Base-by-base conservation (phyloP, 768 basidiomycete genomes). In the Rhizopogon rudus region DNA sequence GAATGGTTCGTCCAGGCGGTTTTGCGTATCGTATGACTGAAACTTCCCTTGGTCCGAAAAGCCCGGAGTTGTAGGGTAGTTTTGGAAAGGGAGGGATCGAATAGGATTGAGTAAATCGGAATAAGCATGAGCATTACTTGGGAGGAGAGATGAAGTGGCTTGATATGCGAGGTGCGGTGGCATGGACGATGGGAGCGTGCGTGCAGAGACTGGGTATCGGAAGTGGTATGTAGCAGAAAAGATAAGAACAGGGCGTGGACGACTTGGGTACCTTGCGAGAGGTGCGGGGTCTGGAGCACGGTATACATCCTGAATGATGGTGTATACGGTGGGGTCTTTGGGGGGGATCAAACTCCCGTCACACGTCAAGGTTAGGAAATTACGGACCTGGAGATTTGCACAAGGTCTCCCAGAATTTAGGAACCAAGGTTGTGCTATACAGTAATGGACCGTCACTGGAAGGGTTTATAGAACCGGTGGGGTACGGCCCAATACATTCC, bases 191-290 rank as follows among this genome's bases (percentile, higher is more conserved):
- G 56, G 53, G 25, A 57, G 42, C 14, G 61, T 37, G 39, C 59
- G 57, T 54, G 46, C 56, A 25, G 61, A 45, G 20, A 60, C 29
- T 1, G 70, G 64, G 57, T 79, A 83, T 31, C 67, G 73, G 69
- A 86, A 86, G 60, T 76, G 79, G 66, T 84, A 86, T 53, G 76
- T 73, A 7, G 83, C 82, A 12, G 81, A 81, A 67, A 84, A 86
- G 50, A 82, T 70, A 33, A 73, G 58, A 1, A 68, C 61, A 22
- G 61, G 65, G 7, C 61, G 67, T 14, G 67, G 60, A 2, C 69
- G 67, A n/a, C 52, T 57, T 5, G 60, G 49, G 14, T 52, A 51
- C 39, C 49, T 52, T 43, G 56, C 56, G 12, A 60, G 64, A 28
- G 72, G 61, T 28, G 61, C 60, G 22, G 51, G 40, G 31, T 70